These are phyloP conservation scores for Gynandropsis gynandra DNA, from an alignment of 345 rosid species.

Conservation along the genomic window DNA sequence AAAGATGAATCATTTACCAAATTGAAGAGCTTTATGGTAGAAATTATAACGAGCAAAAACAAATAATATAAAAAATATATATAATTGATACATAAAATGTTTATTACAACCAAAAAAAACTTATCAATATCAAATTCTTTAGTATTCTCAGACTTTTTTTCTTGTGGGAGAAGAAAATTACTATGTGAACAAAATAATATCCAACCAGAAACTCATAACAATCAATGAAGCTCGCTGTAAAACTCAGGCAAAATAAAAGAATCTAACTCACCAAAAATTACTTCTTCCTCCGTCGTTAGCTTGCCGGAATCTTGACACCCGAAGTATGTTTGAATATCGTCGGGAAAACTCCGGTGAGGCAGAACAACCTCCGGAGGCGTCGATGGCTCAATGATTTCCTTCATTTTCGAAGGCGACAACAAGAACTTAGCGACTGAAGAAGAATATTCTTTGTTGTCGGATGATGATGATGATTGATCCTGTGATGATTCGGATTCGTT, in stretches of 20 bases:
- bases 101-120: too few species aligned
- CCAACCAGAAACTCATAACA: neutral
- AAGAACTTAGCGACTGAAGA: neutral
- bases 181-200: too few species aligned
- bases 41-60: too few species aligned
- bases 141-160: too few species aligned
- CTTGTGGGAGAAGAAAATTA: too few species aligned
- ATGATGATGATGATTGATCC: slow-evolving; percentile 20
- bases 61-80: too few species aligned
- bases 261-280: slow-evolving; percentile 50
- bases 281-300: slow-evolving; percentile 41
- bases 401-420: slow-evolving; percentile 54
- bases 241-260: slow-evolving; percentile 41
- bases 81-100: too few species aligned
- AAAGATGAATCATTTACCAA: too few species aligned
- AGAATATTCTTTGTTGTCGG: too few species aligned
- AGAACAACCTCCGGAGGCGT: slow-evolving; percentile 27
- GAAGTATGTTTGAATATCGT: slow-evolving; percentile 67
- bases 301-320: slow-evolving; percentile 48
- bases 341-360: slow-evolving; percentile 60
- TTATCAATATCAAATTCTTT: too few species aligned
- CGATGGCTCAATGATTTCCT: slow-evolving; percentile 52
- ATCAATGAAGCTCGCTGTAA: slow-evolving; percentile 39
- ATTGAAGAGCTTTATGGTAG: too few species aligned
- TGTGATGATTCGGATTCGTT: slow-evolving; percentile 12